Evolutionary conservation across 2,329 filamentous ascomycete genomes (phyloP), one percentile per base, ranked within the genome.

Genomic region (Penicillium sp.): DNA sequence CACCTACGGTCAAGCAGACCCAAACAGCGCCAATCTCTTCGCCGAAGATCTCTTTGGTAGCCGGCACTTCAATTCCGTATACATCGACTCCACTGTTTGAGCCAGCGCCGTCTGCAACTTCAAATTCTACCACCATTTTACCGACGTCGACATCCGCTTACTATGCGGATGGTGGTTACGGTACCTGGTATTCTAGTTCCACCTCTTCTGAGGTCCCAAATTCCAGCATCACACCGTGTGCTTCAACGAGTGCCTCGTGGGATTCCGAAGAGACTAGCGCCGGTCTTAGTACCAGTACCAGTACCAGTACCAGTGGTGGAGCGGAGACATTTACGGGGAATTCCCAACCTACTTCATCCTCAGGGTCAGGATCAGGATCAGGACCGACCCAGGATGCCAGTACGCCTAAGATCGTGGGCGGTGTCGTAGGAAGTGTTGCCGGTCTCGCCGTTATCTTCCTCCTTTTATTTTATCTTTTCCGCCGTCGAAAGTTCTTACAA

Each of bases 371-470:
- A 7, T 21, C 36, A 21, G 16, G 36, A n/a, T 57, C 62, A 3
- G 56, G 53, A 18, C 52, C 56, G 8, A 41, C 61, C 18, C 63
- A 56, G 28, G 63, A 67, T 41, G 64, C 65, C 29, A 68, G 74
- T 42, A 82, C 80, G 23, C 77, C 78, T 15, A 76, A 77, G 53
- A 79, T 86, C 3, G 81, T 85, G 18, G 84, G 84, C 7, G 83
- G 82, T 43, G 81, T 86, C n/a, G 76, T 86, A 24, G 84, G 84
- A 15, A 83, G 83, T 42, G 75, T 85, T 45, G 82, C 82, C 31
- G 84, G 82, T 31, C 79, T 81, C 12, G 69, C 81, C 29, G 65
- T 83, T 10, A 65, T 85, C 47, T 67, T 84, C 29, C 39, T 69
- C 5, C 50, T 66, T 33, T 51, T 70, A 4, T 51, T 69, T 8